Evolutionary conservation across 2,329 filamentous ascomycete species (phyloP).

Genomic region (Epichloe typhina): DNA sequence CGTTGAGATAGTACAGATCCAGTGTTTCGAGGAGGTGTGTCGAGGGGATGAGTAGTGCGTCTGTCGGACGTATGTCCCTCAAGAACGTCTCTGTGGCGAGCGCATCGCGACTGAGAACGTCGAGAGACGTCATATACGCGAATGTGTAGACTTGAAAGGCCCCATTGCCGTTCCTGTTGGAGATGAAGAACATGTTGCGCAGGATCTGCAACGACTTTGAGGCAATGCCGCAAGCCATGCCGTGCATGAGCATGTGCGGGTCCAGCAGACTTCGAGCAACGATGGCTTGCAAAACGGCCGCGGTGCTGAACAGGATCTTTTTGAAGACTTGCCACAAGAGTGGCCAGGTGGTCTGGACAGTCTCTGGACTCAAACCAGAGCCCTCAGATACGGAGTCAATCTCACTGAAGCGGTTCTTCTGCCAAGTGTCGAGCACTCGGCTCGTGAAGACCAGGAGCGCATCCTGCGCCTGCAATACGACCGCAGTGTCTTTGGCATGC

Average conservation of each 20-base stretch:
- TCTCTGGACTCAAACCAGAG: slow-evolving; percentile 49
- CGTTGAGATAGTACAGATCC: slow-evolving; percentile 82
- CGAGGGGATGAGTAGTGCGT: slow-evolving; percentile 17
- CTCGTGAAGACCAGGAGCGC: slow-evolving; percentile 54
- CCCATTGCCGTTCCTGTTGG: slow-evolving; percentile 56
- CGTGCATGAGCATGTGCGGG: slow-evolving; percentile 28
- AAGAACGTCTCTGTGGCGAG: slow-evolving; percentile 54
- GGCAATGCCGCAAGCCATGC: slow-evolving; percentile 49
- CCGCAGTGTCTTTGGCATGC: slow-evolving; percentile 30
- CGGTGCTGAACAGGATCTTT: slow-evolving; percentile 60
- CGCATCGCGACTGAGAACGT: slow-evolving; percentile 63
- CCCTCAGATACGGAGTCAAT: slow-evolving; percentile 57
- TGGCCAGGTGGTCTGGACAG: slow-evolving; percentile 52
- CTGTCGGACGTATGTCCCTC: slow-evolving; percentile 38
- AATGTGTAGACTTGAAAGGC: slow-evolving; percentile 78
- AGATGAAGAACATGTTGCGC: slow-evolving; percentile 71
- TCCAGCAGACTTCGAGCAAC: slow-evolving; percentile 50
- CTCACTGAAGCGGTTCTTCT: slow-evolving; percentile 57
- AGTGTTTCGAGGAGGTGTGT: slow-evolving; percentile 49
- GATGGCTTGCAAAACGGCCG: slow-evolving; percentile 62
- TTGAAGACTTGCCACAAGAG: slow-evolving; percentile 63
- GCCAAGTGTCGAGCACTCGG: slow-evolving; percentile 59
- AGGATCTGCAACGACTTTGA: slow-evolving; percentile 60
- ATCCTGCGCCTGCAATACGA: slow-evolving; percentile 41
- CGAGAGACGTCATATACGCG: slow-evolving; percentile 68